Conservation (phyloP, 2,329 filamentous ascomycete genomes). For the Rhynchosporium secalis region DNA sequence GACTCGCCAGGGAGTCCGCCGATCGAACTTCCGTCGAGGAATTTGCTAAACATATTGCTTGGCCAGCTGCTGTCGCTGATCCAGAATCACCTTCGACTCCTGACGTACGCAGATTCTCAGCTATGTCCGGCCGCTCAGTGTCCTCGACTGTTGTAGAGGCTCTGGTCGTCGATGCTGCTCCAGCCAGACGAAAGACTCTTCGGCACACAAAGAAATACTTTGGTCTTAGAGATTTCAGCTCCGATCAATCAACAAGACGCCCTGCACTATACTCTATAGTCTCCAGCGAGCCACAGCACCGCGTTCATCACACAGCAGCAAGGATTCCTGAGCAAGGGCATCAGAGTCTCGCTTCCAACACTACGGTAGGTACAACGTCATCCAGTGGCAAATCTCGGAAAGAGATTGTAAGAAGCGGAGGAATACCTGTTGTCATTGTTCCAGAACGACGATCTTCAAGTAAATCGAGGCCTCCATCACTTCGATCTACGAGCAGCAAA, state of each 20-base stretch:
- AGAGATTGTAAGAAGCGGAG: conserved; percentile 59
- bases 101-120: conserved; percentile 52
- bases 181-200: conserved; percentile 53
- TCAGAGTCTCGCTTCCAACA: conserved; percentile 50
- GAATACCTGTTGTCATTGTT: conserved; percentile 62
- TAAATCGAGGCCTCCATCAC: conserved; percentile 53
- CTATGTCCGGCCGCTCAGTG: conserved; percentile 55
- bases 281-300: conserved; percentile 32
- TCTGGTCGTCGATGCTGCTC: conserved; percentile 53
- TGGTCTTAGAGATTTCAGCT: conserved; percentile 49
- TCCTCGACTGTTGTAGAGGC: conserved; percentile 61
- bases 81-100: conserved; percentile 34
- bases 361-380: conserved; percentile 49
- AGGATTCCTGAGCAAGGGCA: conserved; percentile 33
- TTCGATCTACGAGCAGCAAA: conserved; percentile 62
- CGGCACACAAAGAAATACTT: conserved; percentile 61
- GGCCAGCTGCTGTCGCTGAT: conserved; percentile 25
- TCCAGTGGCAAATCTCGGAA: conserved; percentile 57
- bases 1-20: conserved; percentile 28
- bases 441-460: conserved; percentile 55
- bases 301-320: conserved; percentile 31
- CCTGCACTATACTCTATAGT: conserved; percentile 46
- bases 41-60: conserved; percentile 22
- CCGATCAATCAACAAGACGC: conserved; percentile 39
- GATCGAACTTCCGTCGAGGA: conserved; percentile 29